A percentile compares a stretch with the other conserved stretches of the same genome.
Evolutionary conservation across 495 filamentous ascomycete genomes (phyloP).

Genomic region (Parmelia sp.): DNA sequence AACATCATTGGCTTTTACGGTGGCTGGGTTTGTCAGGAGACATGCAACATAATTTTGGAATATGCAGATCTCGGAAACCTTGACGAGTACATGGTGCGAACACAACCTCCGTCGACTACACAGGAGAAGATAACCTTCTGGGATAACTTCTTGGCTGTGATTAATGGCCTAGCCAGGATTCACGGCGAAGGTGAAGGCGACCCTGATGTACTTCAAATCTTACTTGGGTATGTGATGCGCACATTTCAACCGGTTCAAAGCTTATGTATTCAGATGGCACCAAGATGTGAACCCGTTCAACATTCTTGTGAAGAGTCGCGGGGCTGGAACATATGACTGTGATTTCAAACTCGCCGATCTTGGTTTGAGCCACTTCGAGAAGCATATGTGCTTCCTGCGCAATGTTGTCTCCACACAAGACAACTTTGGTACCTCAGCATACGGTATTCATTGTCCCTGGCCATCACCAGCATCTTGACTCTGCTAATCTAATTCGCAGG

Average conservation of each 20-base stretch:
- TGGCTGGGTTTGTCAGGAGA: constrained; percentile 34
- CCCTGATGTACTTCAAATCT: background rate
- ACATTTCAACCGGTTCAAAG: background rate
- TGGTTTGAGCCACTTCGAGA: constrained; percentile 32
- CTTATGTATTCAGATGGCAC: constrained; percentile 30
- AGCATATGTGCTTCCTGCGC: constrained; percentile 10
- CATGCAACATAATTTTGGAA: constrained; percentile 42
- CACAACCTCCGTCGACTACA: constrained; percentile 26
- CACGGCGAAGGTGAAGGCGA: constrained; percentile 25
- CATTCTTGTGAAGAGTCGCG: constrained; percentile 34
- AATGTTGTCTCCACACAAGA: constrained; percentile 28
- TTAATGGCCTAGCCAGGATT: constrained; percentile 32
- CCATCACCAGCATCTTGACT: background rate
- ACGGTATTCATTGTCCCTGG: constrained; percentile 25
- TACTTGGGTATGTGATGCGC: constrained; percentile 18
- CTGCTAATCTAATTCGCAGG: constrained; percentile 17
- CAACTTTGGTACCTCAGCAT: constrained; percentile 30
- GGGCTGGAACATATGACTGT: constrained; percentile 29
- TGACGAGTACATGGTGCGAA: constrained; percentile 34
- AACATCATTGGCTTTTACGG: constrained; percentile 42
- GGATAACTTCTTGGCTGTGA: constrained; percentile 1
- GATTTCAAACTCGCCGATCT: constrained; percentile 39
- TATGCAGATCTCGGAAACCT: constrained; percentile 41
- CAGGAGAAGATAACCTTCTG: background rate
- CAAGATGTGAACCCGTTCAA: constrained; percentile 39